Conservation (phyloP, 345 rosid species). For the Salix brachista region DNA sequence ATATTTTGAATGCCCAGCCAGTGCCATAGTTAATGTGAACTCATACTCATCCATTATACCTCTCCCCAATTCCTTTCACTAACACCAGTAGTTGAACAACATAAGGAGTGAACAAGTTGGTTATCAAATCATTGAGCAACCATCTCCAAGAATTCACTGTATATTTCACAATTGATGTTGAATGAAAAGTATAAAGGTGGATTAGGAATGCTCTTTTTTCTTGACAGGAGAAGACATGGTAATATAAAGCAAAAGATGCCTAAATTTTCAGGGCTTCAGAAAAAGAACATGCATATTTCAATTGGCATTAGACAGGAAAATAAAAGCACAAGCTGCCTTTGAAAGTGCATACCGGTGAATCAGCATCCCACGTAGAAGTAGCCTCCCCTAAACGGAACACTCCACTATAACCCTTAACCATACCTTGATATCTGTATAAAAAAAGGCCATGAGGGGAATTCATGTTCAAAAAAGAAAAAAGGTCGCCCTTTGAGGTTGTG, state of each 20-base stretch:
- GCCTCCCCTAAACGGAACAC: slow-evolving; percentile 97
- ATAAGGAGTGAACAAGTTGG: neutral
- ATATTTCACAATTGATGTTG: neutral
- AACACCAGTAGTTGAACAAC: neutral
- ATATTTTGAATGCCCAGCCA: neutral
- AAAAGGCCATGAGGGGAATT: slow-evolving; percentile 9
- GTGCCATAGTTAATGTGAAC: neutral
- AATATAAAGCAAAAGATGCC: neutral
- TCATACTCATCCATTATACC: neutral
- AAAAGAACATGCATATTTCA: neutral
- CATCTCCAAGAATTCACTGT: neutral
- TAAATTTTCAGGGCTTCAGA: neutral
- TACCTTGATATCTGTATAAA: slow-evolving; percentile 74
- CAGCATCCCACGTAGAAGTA: slow-evolving; percentile 95
- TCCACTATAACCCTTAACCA: slow-evolving; percentile 89
- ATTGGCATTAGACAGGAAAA: neutral
- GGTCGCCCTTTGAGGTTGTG: neutral
- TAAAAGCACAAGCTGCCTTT: neutral
- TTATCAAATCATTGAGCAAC: neutral
- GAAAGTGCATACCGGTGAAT: slow-evolving; percentile 66
- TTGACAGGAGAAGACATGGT: neutral
- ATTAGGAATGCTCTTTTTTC: neutral
- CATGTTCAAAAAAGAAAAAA: neutral
- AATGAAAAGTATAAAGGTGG: neutral
- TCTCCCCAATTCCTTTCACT: neutral